Conservation (phyloP, 2,329 filamentous ascomycete genomes). For the Cryoendolithus antarcticus region DNA sequence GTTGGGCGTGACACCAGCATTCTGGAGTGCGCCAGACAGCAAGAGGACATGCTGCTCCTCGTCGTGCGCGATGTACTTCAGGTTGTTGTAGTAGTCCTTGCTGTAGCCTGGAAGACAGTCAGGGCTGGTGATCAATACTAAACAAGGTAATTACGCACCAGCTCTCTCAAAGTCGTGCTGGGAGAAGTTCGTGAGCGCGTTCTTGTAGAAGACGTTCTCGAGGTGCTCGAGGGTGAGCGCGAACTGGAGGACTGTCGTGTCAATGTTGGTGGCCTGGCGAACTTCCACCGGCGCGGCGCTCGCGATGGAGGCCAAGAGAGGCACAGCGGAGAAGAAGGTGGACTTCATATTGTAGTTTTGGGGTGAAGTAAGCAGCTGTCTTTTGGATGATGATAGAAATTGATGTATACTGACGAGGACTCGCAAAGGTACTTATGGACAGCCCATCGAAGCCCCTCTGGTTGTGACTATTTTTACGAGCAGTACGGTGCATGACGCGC, state of each 20-base stretch:
- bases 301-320: slow-evolving; percentile 3
- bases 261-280: slow-evolving; percentile 4
- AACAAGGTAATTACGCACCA: slow-evolving; percentile 25
- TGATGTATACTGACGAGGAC: too few relatives aligned
- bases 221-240: slow-evolving; percentile 32
- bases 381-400: too few relatives aligned
- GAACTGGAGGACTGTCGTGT: slow-evolving; percentile 25
- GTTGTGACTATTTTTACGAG: too few relatives aligned
- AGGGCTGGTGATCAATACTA: slow-evolving; percentile 6
- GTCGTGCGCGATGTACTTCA: slow-evolving; percentile 44
- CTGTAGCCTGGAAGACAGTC: slow-evolving; percentile 19
- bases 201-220: slow-evolving; percentile 50
- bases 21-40: slow-evolving; percentile 32
- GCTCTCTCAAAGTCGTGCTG: slow-evolving; percentile 39
- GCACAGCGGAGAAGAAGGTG: slow-evolving; percentile 7
- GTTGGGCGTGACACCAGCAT: slow-evolving; percentile 41
- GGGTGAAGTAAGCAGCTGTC: too few relatives aligned
- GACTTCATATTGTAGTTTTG: slow-evolving; percentile 8
- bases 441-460: too few relatives aligned
- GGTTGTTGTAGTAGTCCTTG: slow-evolving; percentile 42
- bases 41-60: slow-evolving; percentile 47
- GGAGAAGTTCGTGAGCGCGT: slow-evolving; percentile 46
- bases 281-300: slow-evolving; percentile 5
- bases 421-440: too few relatives aligned
- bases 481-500: too few relatives aligned